phyloP scores from a whole-genome alignment of 2,329 filamentous ascomycete genomes.

The Claviceps quebecensis region DNA sequence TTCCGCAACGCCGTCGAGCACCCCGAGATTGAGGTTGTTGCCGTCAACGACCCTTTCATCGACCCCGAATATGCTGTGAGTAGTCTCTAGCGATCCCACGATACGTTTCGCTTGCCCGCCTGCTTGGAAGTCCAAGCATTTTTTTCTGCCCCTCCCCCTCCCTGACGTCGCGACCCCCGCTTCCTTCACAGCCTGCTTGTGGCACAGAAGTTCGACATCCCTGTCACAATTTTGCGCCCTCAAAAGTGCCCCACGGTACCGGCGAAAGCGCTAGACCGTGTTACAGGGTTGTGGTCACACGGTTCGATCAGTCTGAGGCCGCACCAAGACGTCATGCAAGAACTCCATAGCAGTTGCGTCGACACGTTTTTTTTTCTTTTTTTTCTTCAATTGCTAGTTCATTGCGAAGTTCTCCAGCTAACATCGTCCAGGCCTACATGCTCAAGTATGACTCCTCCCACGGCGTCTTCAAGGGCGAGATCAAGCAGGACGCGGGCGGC shows the following conservation, averaged over 20 bases:
- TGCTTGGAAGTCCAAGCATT: neutral
- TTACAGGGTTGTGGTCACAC: neutral
- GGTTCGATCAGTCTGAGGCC: neutral
- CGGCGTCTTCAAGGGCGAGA: constrained; percentile 87
- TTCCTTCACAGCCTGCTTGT: constrained; percentile 4
- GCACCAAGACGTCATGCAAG: neutral
- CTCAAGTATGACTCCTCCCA: constrained; percentile 98
- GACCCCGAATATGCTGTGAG: constrained; percentile 93
- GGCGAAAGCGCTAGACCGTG: neutral
- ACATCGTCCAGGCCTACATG: constrained; percentile 73
- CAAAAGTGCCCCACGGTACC: neutral
- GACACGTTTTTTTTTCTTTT: neutral
- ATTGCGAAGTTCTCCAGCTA: neutral
- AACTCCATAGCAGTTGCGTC: neutral
- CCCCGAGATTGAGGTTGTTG: constrained; percentile 78
- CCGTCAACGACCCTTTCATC: constrained; percentile 99
- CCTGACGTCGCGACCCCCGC: constrained; percentile 5
- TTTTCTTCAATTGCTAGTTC: constrained; percentile 1
- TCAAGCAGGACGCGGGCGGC: constrained; percentile 56
- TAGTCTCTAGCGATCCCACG: constrained; percentile 15
- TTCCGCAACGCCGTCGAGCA: constrained; percentile 96
- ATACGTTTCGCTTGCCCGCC: neutral
- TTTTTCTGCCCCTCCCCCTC: constrained; percentile 8
- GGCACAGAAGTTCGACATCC: neutral
- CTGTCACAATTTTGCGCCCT: neutral